Evolutionary conservation across 2,329 filamentous ascomycete species (phyloP), one percentile per base, ranked within the genome.

Genomic region (Xylariaceae sp.): DNA sequence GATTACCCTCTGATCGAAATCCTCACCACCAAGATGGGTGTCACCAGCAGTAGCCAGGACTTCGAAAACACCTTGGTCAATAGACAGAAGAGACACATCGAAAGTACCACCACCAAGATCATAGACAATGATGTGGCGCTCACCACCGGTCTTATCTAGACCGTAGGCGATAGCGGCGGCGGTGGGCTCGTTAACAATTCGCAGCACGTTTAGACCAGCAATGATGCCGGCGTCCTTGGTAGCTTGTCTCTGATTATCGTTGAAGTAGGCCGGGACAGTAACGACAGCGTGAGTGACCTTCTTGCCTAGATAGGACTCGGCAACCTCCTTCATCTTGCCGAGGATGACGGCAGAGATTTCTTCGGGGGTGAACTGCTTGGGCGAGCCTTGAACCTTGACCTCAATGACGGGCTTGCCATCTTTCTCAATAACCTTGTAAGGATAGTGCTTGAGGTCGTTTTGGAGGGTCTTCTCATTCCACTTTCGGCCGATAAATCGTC

Each of bases 1-100:
- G 81, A 97, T 96, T 75, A 97, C 84, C 73, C 93, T 88, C 84
- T 97, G 92, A 76, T 97, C 93, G 75, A 97, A 97, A 81, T 97
- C 93, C 78, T 97, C 92, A 86, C 92, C 92, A 88, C 92, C 92
- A 66, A 97, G 85, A 77, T 96, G 92, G 68, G 92, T 96, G 75
- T 97, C 92, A 91, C 92, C 92, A 72, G 92, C 91, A 68, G 92
- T 96, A 75, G 92, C 89, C 77, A 93, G 78, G 66, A 97, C 92
- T 81, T 96, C 92, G 72, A 97, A 96, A 67, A 96, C 90, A 73
- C 92, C 92, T 72, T 92, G 82, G 67, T 96, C 91, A 62, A 95
- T 94, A 55, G 89, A 94, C 52, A 96, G 85, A 63, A 96, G 90
- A 49, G 92, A 94, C 45, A 95, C 90, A 91, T 95, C 91, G 72